Base-by-base conservation (phyloP, 345 rosid genomes). In the Atalantia buxifolia region DNA sequence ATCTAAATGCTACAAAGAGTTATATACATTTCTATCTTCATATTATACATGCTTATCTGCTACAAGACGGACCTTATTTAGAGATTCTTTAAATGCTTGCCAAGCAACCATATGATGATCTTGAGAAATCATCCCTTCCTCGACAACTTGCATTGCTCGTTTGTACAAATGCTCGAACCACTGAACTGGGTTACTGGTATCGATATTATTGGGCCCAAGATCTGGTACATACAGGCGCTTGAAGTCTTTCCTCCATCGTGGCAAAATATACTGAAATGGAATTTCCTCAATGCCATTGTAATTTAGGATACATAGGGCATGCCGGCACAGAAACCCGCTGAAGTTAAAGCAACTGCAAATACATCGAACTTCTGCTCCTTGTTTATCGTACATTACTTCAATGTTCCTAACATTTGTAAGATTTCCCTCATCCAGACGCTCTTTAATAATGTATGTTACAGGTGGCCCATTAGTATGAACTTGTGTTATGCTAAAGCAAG, bases 61-160 rank as follows among this genome's bases (percentile, higher is more conserved):
- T 30, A 86, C 93, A 74, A 89, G 90, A 14, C 88, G 90, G 68
- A 94, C 90, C 81, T 88, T 89, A 76, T 89, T 90, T 80, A 89
- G 74, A 38, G 93, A 83, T 86, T 91, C 95, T 84, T 87, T 90
- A 65, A 95, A 91, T 40, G 92, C 86, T 87, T 92, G 97, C 89
- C 88, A 84, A 9, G 97, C 97, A 72, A 83, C 91, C 81, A 71
- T 81, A 64, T 88, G 89, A 83, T 91, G 95, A 81, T 95, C 92
- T 75, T 84, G 85, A 69, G 97, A 91, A 57, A 79, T 85, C 90
- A 91, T 88, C 22, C 98, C 98, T 81, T 93, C 94, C 76, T 87
- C 95, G 35, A 93, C 98, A 77, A 90, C 98, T 81, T 90, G 91
- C 89, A 95, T 84, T 12, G 95, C 95, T 74, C 89, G 86, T 80